Percentiles rank a stretch among this genome's conserved stretches.
phyloP scores from a whole-genome alignment of 768 basidiomycete species.

The Flagelloscypha sp. region DNA sequence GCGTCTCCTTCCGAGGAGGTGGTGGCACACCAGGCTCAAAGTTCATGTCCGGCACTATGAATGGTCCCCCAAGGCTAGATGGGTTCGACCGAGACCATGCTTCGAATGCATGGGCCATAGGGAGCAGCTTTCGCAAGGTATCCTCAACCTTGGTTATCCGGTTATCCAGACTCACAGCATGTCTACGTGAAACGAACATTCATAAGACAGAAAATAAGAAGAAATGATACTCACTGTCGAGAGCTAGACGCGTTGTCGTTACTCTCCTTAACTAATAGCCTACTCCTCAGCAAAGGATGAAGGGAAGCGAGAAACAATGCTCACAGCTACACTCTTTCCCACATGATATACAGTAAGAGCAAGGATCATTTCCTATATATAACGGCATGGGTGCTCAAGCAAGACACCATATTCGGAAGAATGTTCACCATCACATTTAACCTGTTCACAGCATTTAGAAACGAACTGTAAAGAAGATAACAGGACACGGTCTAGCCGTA shows the following conservation, averaged over 20 bases:
- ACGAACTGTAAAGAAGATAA: background rate
- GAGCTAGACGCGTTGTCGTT: conserved; percentile 13
- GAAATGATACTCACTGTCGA: conserved; percentile 10
- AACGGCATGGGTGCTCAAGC: background rate
- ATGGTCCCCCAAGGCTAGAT: background rate
- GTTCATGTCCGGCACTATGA: too few relatives aligned
- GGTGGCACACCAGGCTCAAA: too few relatives aligned
- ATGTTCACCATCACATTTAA: conserved; percentile 15
- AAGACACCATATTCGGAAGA: too few relatives aligned
- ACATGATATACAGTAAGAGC: conserved; percentile 13
- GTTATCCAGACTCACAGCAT: conserved; percentile 10
- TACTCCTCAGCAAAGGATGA: background rate
- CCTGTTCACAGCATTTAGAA: conserved; percentile 1
- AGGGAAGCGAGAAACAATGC: background rate
- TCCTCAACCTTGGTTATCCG: conserved; percentile 13
- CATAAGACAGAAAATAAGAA: background rate
- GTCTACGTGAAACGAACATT: conserved; percentile 3
- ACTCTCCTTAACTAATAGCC: conserved; percentile 12
- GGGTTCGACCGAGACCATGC: conserved; percentile 9
- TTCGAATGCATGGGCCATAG: conserved; percentile 14
- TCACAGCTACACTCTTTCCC: conserved; percentile 14
- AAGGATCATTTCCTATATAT: conserved; percentile 12
- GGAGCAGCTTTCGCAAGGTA: conserved; percentile 8
- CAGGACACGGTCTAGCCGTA: background rate
- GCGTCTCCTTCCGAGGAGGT: too few relatives aligned